phyloP scores from a whole-genome alignment of 352 stramenopile genomes.

The Phytophthora rubi region DNA sequence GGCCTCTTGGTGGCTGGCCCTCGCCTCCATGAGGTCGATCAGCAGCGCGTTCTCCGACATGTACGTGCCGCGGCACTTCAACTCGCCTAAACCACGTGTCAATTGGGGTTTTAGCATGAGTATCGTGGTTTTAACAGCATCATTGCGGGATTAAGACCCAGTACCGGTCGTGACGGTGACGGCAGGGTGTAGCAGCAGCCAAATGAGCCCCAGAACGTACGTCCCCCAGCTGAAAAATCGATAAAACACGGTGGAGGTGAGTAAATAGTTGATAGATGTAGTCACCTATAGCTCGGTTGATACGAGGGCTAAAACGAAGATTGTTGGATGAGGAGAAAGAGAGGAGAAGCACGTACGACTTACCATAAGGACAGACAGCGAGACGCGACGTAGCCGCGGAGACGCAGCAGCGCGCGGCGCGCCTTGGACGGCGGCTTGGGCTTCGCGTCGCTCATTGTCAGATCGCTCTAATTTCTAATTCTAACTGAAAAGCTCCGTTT shows the following conservation, averaged over 20 bases:
- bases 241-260: neutral
- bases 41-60: conserved; percentile 91
- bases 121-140: neutral
- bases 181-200: conserved; percentile 78
- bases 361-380: conserved; percentile 54
- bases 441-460: neutral
- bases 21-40: conserved; percentile 72
- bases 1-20: conserved; percentile 48
- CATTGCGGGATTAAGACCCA: neutral
- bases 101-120: neutral
- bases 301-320: neutral
- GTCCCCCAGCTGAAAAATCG: conserved; percentile 57
- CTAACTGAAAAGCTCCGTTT: neutral
- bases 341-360: neutral
- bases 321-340: conserved; percentile 7
- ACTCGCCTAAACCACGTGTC: conserved; percentile 47
- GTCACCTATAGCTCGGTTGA: neutral
- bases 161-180: conserved; percentile 80
- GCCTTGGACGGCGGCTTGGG: conserved; percentile 27
- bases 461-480: neutral
- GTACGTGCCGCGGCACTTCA: conserved; percentile 87
- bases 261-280: neutral
- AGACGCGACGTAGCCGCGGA: conserved; percentile 29
- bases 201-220: conserved; percentile 73
- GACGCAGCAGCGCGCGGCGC: conserved; percentile 35